A percentile compares a stretch with the other conserved stretches of the same genome.
These are phyloP conservation scores for Coriolopsis trogii DNA, from an alignment of 1,284 basidiomycete species.

Conservation along the genomic window DNA sequence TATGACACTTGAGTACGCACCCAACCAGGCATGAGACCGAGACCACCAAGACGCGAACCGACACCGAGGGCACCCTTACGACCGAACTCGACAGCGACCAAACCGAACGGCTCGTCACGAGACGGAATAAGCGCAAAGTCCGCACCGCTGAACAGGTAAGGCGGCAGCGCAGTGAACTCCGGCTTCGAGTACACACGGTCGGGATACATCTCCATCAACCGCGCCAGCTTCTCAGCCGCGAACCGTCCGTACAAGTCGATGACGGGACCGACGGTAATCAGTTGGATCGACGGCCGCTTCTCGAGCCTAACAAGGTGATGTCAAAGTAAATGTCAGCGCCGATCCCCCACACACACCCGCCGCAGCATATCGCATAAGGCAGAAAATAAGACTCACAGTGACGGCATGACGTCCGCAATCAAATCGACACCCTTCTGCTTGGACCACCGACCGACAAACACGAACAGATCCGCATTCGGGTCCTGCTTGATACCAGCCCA, in stretches of 20 bases:
- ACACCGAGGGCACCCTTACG: slow-evolving; percentile 94
- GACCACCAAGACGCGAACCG: slow-evolving; percentile 88
- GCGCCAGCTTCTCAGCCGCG: slow-evolving; percentile 88
- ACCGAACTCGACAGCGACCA: slow-evolving; percentile 94
- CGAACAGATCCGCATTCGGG: slow-evolving; percentile 86
- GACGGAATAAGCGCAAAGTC: slow-evolving; percentile 94
- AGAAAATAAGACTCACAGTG: slow-evolving; percentile 54
- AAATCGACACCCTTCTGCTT: slow-evolving; percentile 96
- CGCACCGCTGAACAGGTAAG: slow-evolving; percentile 90
- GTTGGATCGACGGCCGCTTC: slow-evolving; percentile 83
- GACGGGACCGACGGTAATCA: slow-evolving; percentile 89
- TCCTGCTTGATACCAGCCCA: slow-evolving; percentile 93
- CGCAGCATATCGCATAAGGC: slow-evolving; percentile 4
- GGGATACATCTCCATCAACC: slow-evolving; percentile 93
- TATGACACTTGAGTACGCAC: slow-evolving; percentile 41
- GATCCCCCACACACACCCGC: too few relatives aligned
- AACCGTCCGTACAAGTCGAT: slow-evolving; percentile 94
- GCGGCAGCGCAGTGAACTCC: slow-evolving; percentile 91
- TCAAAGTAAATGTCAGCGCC: slow-evolving; percentile 17
- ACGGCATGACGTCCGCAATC: slow-evolving; percentile 92
- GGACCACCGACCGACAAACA: slow-evolving; percentile 96
- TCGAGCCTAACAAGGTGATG: slow-evolving; percentile 57
- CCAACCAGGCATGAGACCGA: slow-evolving; percentile 97
- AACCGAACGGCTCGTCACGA: slow-evolving; percentile 92
- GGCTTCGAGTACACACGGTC: slow-evolving; percentile 93